Conservation (phyloP, 108 stramenopile genomes). For the Thalassiosira profunda region DNA sequence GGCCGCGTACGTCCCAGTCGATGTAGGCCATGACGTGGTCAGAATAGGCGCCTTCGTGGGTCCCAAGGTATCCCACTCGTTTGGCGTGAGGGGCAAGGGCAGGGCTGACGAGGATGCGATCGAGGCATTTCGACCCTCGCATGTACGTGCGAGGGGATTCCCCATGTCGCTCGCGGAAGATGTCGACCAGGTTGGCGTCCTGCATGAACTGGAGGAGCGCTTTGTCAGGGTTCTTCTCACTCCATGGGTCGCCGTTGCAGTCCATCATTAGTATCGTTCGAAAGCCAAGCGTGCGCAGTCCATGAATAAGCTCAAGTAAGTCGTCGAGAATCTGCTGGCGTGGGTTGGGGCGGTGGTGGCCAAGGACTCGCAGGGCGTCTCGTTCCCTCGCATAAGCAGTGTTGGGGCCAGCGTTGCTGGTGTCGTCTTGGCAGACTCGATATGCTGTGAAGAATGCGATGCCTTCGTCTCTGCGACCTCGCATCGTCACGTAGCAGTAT, state of each 20-base stretch:
- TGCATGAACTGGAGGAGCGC: too few species aligned
- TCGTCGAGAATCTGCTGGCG: too few species aligned
- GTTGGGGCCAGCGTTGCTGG: neutral
- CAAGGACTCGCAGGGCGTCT: neutral
- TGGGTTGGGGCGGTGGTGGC: neutral
- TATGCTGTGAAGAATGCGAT: neutral
- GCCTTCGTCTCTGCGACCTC: neutral
- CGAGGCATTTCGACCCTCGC: neutral
- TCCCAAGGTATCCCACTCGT: constrained; percentile 3
- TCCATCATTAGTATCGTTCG: too few species aligned
- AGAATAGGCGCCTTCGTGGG: neutral
- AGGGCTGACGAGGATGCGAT: neutral
- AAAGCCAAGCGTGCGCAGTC: too few species aligned
- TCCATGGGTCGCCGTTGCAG: too few species aligned
- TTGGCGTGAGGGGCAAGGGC: neutral
- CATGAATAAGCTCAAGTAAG: too few species aligned
- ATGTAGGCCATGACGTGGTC: constrained; percentile 1
- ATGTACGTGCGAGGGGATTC: neutral
- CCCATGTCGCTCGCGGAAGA: neutral
- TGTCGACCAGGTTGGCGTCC: too few species aligned
- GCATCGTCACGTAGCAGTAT: too few species aligned
- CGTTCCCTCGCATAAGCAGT: neutral
- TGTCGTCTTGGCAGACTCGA: neutral
- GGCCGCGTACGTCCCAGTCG: too few species aligned
- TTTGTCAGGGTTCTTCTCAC: too few species aligned